Evolutionary conservation across 202 grass and related monocot genomes (phyloP), one percentile per base, ranked within the genome.

Genomic region (Cymbopogon flexuosus): DNA sequence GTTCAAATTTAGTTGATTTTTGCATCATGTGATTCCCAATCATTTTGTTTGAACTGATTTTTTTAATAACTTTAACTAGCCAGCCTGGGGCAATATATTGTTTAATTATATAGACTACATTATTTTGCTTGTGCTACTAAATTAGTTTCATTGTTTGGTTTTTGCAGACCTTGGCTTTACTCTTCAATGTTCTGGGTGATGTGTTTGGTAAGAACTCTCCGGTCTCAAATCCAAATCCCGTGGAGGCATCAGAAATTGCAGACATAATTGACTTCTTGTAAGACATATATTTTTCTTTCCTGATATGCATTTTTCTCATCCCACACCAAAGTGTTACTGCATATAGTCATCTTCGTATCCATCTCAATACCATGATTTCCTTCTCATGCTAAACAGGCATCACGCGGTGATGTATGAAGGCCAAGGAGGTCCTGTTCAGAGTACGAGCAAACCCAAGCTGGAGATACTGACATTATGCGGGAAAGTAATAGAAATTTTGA

Each of bases 361-460:
- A 66, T 65, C 36, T 77, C 45, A 54, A 61, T 61, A 6, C 4
- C 69, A 33, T 16, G 16, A 35, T 18, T 73, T 77, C 14, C 1
- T 78, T 36, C 63, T 27, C 41, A 24, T 46, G 10, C n/a, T 76
- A 72, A 87, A 83, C 66, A 99, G 96, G 73, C 92, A 99, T 75
- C 96, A 99, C 15, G 96, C 96, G 1, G 92, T 95, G n/a, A 99
- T 99, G 96, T 99, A 95, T 7, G 96, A 99, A 85, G 96, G 96
- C 57, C 96, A 99, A 95, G 90, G 92, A 18, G 92, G 96, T 60
- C 92, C 95, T 1, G 92, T 95, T 42, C 96, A 93, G 85, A 91
- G 83, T 62, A 91, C 76, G 3, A 95, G 92, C 79, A 99, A 99
- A 78, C 96, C 96, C 62, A 99, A 95, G 85, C 83, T 83, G 63